Percentiles rank a stretch among this genome's conserved stretches.
Evolutionary conservation across 768 basidiomycete genomes (phyloP).

Genomic region (Psilocybe sp.): DNA sequence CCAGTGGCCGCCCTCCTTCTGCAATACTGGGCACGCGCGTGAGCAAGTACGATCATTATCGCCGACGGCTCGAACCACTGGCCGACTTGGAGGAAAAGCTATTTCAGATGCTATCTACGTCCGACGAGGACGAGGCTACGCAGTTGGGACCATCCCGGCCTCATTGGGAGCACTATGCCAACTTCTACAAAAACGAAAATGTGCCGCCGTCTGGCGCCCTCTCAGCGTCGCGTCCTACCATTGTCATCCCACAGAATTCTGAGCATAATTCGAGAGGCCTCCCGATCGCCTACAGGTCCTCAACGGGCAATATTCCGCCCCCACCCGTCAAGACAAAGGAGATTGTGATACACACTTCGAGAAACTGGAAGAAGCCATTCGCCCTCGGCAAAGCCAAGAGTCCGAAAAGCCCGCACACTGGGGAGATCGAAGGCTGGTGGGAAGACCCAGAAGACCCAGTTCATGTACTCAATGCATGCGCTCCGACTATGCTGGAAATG

Average conservation of each 20-base stretch:
- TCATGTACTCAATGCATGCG: slow-evolving; percentile 63
- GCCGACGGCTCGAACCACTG: slow-evolving; percentile 63
- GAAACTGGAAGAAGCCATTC: slow-evolving; percentile 70
- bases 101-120: slow-evolving; percentile 62
- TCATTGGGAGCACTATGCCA: slow-evolving; percentile 34
- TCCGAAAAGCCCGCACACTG: slow-evolving; percentile 67
- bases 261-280: slow-evolving; percentile 20
- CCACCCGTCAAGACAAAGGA: slow-evolving; percentile 43
- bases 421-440: slow-evolving; percentile 81
- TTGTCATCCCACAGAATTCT: slow-evolving; percentile 38
- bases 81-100: slow-evolving; percentile 67
- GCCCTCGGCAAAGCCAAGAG: slow-evolving; percentile 60
- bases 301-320: neutral
- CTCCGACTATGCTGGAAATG: slow-evolving; percentile 65
- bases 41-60: slow-evolving; percentile 61
- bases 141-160: slow-evolving; percentile 42
- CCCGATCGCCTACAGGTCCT: slow-evolving; percentile 18
- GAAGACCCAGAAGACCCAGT: slow-evolving; percentile 83
- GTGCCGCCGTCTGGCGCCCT: slow-evolving; percentile 35
- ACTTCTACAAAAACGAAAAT: slow-evolving; percentile 21
- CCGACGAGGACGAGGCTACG: slow-evolving; percentile 70
- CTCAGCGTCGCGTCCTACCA: slow-evolving; percentile 41
- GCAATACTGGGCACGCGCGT: slow-evolving; percentile 49
- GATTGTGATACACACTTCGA: slow-evolving; percentile 57
- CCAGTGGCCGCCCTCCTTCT: slow-evolving; percentile 48